A percentile compares a stretch with the other conserved stretches of the same genome.
Evolutionary conservation across 139 green algal genomes (phyloP).

Genomic region (Picochlorum sp.): DNA sequence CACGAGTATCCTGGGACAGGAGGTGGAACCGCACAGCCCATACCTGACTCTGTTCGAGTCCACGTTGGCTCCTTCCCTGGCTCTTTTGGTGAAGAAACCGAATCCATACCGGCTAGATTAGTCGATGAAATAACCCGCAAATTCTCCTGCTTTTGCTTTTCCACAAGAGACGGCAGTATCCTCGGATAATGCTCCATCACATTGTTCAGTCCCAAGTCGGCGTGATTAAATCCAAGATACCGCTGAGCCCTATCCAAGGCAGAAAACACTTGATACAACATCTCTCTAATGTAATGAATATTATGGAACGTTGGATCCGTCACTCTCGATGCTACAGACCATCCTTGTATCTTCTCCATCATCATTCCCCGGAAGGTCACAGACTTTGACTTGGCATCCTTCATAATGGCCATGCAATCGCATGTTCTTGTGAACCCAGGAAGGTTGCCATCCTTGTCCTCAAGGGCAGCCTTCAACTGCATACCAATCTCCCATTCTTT

Average conservation of each 20-base stretch:
- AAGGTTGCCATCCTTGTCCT: constrained; percentile 18
- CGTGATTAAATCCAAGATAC: constrained; percentile 32
- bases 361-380: constrained; percentile 20
- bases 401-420: constrained; percentile 25
- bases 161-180: not conserved
- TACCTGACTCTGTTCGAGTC: not conserved
- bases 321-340: constrained; percentile 18
- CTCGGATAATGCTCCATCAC: constrained; percentile 26
- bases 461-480: constrained; percentile 23
- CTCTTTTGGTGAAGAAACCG: not conserved
- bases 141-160: constrained; percentile 2
- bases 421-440: constrained; percentile 23
- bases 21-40: not conserved
- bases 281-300: constrained; percentile 31
- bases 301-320: constrained; percentile 26
- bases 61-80: not conserved
- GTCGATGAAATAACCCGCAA: not conserved
- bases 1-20: constrained; percentile 12
- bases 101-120: not conserved
- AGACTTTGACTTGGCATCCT: not conserved
- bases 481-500: constrained; percentile 13
- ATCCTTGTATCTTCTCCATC: constrained; percentile 27
- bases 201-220: constrained; percentile 32
- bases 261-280: constrained; percentile 34
- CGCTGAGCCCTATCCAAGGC: constrained; percentile 31